Conservation (phyloP, 2,329 filamentous ascomycete genomes). For the Fusarium transvaalense region DNA sequence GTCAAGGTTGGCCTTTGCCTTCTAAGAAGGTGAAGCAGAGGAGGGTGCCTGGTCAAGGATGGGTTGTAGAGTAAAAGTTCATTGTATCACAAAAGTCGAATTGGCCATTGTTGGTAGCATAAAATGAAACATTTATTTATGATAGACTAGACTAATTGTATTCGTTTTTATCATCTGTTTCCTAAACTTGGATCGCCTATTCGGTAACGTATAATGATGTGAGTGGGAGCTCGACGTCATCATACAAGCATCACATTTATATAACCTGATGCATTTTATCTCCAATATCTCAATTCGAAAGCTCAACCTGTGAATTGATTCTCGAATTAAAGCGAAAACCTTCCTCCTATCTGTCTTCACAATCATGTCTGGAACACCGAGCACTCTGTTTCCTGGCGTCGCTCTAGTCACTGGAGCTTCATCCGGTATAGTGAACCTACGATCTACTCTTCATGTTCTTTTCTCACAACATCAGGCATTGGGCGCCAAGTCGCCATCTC, state of each 20-base stretch:
- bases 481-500: conserved; percentile 53
- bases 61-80: conserved; percentile 72
- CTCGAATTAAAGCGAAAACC: background rate
- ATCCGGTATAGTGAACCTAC: conserved; percentile 43
- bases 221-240: conserved; percentile 26
- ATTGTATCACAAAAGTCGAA: background rate
- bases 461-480: conserved; percentile 14
- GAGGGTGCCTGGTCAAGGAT: conserved; percentile 78
- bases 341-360: fast-evolving
- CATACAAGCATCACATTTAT: conserved; percentile 14
- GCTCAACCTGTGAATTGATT: background rate
- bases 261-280: background rate
- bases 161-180: background rate
- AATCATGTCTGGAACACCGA: conserved; percentile 11
- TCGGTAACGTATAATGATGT: background rate
- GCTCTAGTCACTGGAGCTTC: conserved; percentile 51
- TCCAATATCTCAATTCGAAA: background rate
- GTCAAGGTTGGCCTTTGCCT: conserved; percentile 85
- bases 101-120: background rate
- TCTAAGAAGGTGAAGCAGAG: conserved; percentile 86
- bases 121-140: background rate
- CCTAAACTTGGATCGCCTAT: background rate
- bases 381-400: conserved; percentile 49
- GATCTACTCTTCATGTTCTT: background rate
- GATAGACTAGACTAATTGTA: background rate